Base-by-base conservation (phyloP, 192 early-diverging fungal species). In the Linnemannia hyalina region DNA sequence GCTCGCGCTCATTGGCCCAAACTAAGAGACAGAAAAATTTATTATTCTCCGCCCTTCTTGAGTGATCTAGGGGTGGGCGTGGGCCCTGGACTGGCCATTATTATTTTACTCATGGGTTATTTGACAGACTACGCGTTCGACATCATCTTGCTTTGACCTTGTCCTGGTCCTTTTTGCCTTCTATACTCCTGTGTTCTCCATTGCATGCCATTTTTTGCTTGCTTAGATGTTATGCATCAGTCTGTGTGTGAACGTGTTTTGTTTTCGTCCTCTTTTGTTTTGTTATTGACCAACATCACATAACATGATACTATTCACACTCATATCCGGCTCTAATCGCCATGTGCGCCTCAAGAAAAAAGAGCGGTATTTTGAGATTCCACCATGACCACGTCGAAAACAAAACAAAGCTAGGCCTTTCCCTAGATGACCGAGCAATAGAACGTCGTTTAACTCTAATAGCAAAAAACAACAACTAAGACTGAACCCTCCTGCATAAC, bases 1-100 rank as follows among this genome's bases (percentile, higher is more conserved):
- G 60, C 60, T 32, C 13, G 32, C 60, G 29, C 60, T 65, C 60
- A 65, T 65, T 65, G 60, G 60, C 60, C 60, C 60, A 65, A 65
- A 29, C 60, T 26, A 29, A 65, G 55, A 23, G n/a, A 26, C 29
- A 35, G 9, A 65, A 65, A 32, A 65, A 35, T 35, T 63, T 65
- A 65, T 65, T 65, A 32, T 65, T 11, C 60, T 65, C 60, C 60
- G 60, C 60, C 26, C 26, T 10, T 0, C 60, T 32, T 23, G 0
- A 6, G 0, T 13, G n/a, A 15, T 13, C 60, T 32, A 65, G 26
- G 49, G 60, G 60, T 65, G 60, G 32, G 11, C 60, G 60, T 65
- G 60, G 60, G 60, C 26, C 29, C 11, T 65, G 60, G 60, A 65
- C 60, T 65, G 60, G 60, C 29, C 29, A 35, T 1, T 65, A 65